These are phyloP conservation scores for Apiotrichum gracile DNA, from an alignment of 1,284 basidiomycete genomes.

Conservation along the genomic window DNA sequence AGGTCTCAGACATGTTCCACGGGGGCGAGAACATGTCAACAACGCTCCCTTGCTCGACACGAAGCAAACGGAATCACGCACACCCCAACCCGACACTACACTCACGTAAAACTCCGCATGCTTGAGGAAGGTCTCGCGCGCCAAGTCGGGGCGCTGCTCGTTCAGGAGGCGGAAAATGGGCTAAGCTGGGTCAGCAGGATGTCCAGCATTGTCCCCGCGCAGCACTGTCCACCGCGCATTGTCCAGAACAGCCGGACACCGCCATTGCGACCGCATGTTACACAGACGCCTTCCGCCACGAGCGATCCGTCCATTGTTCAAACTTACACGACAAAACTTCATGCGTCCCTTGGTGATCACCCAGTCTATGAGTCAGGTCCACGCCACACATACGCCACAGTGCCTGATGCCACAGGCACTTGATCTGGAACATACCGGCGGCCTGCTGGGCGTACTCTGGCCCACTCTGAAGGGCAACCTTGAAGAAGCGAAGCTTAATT, in stretches of 20 bases:
- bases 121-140: slow-evolving; percentile 49
- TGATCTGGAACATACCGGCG: slow-evolving; percentile 37
- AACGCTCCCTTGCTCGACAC: not conserved
- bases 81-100: not conserved
- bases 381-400: not conserved
- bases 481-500: slow-evolving; percentile 50
- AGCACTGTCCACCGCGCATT: no score
- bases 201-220: not conserved
- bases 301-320: not conserved
- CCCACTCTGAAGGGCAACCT: slow-evolving; percentile 49
- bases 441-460: slow-evolving; percentile 48
- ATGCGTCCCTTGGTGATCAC: slow-evolving; percentile 50
- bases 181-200: slow-evolving; percentile 8
- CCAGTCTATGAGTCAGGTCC: slow-evolving; percentile 38
- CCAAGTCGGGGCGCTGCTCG: slow-evolving; percentile 49
- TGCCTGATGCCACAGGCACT: not conserved
- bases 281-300: no score
- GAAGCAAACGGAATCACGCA: not conserved
- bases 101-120: slow-evolving; percentile 50
- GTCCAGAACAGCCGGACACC: no score
- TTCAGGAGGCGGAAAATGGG: slow-evolving; percentile 49
- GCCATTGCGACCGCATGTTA: no score
- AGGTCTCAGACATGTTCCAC: no score
- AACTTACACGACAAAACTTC: slow-evolving; percentile 48
- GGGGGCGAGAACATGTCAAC: not conserved